Conservation (phyloP, 371 early-diverging fungal species). For the Gilbertella persicaria region DNA sequence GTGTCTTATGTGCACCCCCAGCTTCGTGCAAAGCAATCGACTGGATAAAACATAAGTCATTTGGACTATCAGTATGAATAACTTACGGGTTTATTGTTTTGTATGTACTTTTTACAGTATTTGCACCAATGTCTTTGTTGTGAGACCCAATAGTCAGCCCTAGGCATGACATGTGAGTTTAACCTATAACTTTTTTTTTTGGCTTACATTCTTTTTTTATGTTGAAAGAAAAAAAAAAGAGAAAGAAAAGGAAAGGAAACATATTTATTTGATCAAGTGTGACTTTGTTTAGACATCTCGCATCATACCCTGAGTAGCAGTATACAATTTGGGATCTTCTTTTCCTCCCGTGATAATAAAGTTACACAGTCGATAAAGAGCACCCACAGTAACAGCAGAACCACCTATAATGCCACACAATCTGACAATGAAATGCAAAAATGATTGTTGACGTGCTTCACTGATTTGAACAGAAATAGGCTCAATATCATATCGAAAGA, state of each 20-base stretch:
- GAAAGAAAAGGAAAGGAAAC: no score
- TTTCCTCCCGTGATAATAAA: slow-evolving; percentile 44
- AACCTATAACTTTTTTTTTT: no score
- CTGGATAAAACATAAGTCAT: slow-evolving; percentile 26
- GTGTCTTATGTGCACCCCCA: slow-evolving; percentile 70
- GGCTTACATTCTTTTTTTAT: no score
- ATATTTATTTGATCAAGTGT: no score
- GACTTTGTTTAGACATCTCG: no score
- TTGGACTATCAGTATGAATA: neutral
- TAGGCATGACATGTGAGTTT: no score
- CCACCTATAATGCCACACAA: slow-evolving; percentile 91
- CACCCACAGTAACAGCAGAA: slow-evolving; percentile 65
- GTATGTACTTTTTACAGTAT: slow-evolving; percentile 74
- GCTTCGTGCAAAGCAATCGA: slow-evolving; percentile 68
- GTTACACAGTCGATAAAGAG: slow-evolving; percentile 43
- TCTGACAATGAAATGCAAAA: slow-evolving; percentile 79
- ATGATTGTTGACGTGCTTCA: slow-evolving; percentile 56
- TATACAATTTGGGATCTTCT: slow-evolving; percentile 44
- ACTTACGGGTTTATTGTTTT: slow-evolving; percentile 75
- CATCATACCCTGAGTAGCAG: slow-evolving; percentile 33
- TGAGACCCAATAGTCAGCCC: slow-evolving; percentile 81
- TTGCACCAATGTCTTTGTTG: slow-evolving; percentile 73
- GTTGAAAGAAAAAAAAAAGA: no score
- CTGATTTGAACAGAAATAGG: slow-evolving; percentile 83
- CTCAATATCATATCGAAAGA: slow-evolving; percentile 91